Evolutionary conservation across 805 yeast genomes (phyloP).

Genomic region (Suhomyces sp.): DNA sequence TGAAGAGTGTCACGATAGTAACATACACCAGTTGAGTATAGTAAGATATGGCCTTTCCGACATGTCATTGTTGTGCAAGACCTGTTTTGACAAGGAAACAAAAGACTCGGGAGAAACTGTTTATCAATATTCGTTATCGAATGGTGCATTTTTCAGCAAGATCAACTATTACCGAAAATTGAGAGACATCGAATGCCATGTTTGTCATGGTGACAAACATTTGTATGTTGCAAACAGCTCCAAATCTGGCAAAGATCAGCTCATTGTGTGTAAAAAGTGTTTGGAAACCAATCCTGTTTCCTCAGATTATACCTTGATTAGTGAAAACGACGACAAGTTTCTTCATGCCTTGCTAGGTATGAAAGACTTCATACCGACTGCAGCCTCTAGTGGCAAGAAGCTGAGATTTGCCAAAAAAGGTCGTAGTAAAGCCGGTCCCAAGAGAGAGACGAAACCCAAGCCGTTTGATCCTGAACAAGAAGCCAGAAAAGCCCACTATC

Average conservation of each 20-base stretch:
- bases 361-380: conserved; percentile 34
- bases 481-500: conserved; percentile 38
- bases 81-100: conserved; percentile 40
- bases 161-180: conserved; percentile 47
- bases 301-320: conserved; percentile 23
- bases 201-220: conserved; percentile 42
- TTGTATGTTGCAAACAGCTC: conserved; percentile 32
- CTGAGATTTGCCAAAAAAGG: conserved; percentile 14
- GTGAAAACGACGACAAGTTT: conserved; percentile 48
- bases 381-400: conserved; percentile 9
- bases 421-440: conserved; percentile 21
- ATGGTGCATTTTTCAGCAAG: conserved; percentile 54
- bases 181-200: conserved; percentile 48
- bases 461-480: conserved; percentile 29
- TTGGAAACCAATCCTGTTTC: conserved; percentile 15
- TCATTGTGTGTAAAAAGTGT: conserved; percentile 46
- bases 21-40: conserved; percentile 51
- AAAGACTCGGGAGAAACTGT: conserved; percentile 37
- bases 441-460: conserved; percentile 11
- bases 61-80: conserved; percentile 47
- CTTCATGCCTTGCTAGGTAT: conserved; percentile 48
- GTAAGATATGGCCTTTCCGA: conserved; percentile 55
- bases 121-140: conserved; percentile 49
- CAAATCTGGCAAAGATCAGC: conserved; percentile 13
- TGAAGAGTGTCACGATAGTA: conserved; percentile 54